phyloP scores from a whole-genome alignment of 2,329 filamentous ascomycete species.

The Ambrosiella cleistominuta region DNA sequence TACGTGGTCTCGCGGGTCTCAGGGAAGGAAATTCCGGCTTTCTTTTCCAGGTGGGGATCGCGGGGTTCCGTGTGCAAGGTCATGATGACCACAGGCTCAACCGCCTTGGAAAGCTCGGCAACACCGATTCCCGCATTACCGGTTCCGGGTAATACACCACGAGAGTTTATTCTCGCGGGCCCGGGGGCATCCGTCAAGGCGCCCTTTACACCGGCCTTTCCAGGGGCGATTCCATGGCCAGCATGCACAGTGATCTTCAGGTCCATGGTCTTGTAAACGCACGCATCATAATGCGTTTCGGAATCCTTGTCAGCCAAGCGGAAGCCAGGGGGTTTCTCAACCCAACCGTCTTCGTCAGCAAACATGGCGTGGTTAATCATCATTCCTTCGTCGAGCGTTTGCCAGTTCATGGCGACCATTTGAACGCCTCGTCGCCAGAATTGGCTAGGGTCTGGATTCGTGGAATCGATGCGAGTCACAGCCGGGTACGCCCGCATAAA shows the following conservation, averaged over 20 bases:
- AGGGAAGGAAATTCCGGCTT: slow-evolving; percentile 13
- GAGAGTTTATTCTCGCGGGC: slow-evolving; percentile 14
- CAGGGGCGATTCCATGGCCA: slow-evolving; percentile 45
- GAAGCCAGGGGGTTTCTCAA: slow-evolving; percentile 66
- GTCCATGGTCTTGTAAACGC: slow-evolving; percentile 38
- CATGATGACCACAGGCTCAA: slow-evolving; percentile 55
- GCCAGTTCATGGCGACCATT: slow-evolving; percentile 97
- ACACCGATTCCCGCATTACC: not conserved
- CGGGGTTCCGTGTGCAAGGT: slow-evolving; percentile 62
- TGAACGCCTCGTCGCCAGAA: slow-evolving; percentile 92
- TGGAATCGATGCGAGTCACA: slow-evolving; percentile 59
- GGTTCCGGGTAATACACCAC: slow-evolving; percentile 13
- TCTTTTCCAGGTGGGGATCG: slow-evolving; percentile 19
- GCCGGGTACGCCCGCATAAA: slow-evolving; percentile 88
- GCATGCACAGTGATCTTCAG: slow-evolving; percentile 58
- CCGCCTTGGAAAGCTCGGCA: not conserved
- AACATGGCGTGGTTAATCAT: slow-evolving; percentile 98
- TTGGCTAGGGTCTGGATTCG: slow-evolving; percentile 83
- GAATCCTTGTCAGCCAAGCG: slow-evolving; percentile 30
- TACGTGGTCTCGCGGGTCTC: slow-evolving; percentile 26
- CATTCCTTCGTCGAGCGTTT: slow-evolving; percentile 82
- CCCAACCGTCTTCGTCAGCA: slow-evolving; percentile 66
- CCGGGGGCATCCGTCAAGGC: not conserved
- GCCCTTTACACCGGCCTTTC: slow-evolving; percentile 18
- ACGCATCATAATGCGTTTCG: slow-evolving; percentile 27